A percentile compares a stretch with the other conserved stretches of the same genome.
Conservation (phyloP, 2,329 filamentous ascomycete species). For the Sporothrix sp. region DNA sequence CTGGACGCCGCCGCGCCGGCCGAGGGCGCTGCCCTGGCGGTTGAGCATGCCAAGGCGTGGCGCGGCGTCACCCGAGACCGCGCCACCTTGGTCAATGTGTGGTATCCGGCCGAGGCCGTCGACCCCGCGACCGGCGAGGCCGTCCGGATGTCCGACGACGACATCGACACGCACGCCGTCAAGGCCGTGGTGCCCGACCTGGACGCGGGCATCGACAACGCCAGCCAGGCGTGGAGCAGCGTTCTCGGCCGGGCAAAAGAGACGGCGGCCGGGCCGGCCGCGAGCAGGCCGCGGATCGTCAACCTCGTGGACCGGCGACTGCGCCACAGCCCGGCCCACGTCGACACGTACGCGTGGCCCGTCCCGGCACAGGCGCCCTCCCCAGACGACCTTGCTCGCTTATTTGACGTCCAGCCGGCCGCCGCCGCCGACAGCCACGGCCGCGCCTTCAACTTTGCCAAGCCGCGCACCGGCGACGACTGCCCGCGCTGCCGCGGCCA, state of each 20-base stretch:
- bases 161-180: constrained; percentile 47
- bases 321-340: neutral
- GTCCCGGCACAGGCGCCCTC: neutral
- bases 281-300: constrained; percentile 20
- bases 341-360: constrained; percentile 12
- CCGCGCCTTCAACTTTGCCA: constrained; percentile 51
- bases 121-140: constrained; percentile 13
- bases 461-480: constrained; percentile 54
- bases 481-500: constrained; percentile 58
- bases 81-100: constrained; percentile 58
- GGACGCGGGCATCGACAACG: constrained; percentile 57
- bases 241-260: constrained; percentile 23
- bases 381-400: neutral
- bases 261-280: constrained; percentile 14
- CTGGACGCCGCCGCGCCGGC: constrained; percentile 29
- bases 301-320: constrained; percentile 31
- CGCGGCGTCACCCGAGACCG: constrained; percentile 58
- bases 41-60: constrained; percentile 36
- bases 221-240: constrained; percentile 40
- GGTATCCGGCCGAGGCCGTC: constrained; percentile 40
- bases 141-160: constrained; percentile 21
- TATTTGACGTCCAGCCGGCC: neutral
- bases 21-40: neutral
- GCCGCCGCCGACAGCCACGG: constrained; percentile 9
- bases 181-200: constrained; percentile 57